Percentiles rank a stretch among this genome's conserved stretches.
phyloP scores from a whole-genome alignment of 371 early-diverging fungal genomes.

The Saksenaea vasiformis region DNA sequence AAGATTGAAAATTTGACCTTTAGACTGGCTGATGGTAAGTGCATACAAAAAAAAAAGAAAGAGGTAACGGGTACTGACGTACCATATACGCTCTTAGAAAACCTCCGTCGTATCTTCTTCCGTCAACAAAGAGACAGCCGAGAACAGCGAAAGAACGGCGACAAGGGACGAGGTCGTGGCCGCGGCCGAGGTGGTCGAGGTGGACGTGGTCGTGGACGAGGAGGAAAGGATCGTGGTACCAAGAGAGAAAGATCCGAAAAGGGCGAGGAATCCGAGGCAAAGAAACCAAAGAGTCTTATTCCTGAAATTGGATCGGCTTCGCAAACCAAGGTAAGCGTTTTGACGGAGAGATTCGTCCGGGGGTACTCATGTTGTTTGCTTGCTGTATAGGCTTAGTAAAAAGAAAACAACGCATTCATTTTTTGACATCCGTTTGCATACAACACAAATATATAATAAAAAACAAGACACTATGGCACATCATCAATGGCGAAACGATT shows the following conservation, averaged over 20 bases:
- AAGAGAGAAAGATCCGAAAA: conserved; percentile 4
- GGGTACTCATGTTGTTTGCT: neutral
- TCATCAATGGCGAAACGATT: neutral
- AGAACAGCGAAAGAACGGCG: conserved; percentile 9
- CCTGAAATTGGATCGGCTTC: neutral
- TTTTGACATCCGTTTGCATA: neutral
- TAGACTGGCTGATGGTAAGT: conserved; percentile 21
- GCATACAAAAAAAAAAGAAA: neutral
- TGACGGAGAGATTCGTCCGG: neutral
- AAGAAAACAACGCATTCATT: neutral
- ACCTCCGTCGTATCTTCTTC: conserved; percentile 22
- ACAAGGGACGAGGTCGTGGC: conserved; percentile 22
- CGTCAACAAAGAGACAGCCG: conserved; percentile 21
- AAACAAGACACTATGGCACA: conserved; percentile 6
- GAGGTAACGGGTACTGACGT: neutral
- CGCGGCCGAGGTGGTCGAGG: conserved; percentile 20
- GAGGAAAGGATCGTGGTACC: conserved; percentile 5
- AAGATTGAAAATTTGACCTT: conserved; percentile 27
- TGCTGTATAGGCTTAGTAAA: neutral
- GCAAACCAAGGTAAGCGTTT: neutral
- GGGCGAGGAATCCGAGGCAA: neutral
- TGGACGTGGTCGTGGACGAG: conserved; percentile 20
- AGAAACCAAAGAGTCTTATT: neutral
- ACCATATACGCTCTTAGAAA: conserved; percentile 9
- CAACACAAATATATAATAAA: neutral